Base-by-base conservation (phyloP, 176 grass and related monocot species). In the Bonia amplexicaulis region DNA sequence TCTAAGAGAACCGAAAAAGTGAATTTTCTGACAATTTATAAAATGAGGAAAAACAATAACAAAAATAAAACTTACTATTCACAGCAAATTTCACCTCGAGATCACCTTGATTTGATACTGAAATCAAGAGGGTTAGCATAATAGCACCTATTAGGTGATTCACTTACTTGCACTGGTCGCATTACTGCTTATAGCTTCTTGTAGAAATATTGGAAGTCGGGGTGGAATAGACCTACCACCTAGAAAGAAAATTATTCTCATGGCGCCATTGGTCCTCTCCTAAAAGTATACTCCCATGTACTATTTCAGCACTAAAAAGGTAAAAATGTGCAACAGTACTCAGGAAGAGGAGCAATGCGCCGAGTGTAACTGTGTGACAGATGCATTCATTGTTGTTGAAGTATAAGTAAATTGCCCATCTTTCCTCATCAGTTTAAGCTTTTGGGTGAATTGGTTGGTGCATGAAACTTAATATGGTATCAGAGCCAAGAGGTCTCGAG, bases 241-340 rank as follows among this genome's bases (percentile, higher is more conserved):
- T 85, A 85, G 71, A 71, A 84, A 75, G 16, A 69, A 59, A 77
- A n/a, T 68, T 57, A 58, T 76, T 57, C 26, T 58, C 73, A 77
- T 45, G 35, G 29, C 35, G 4, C 49, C 16, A 44, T 53, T 14
- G 40, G n/a, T 85, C 66, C 12, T 76, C 12, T 65, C 40, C 5
- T 26, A 84, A 66, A 55, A 74, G 20, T 7, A 54, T 17, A 54
- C 45, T 54, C 72, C 53, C 44, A 14, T 83, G 65, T 65, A 64
- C 44, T 64, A 42, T 61, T 84, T 62, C 33, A 46, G 63, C 37
- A 58, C 73, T 69, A 39, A 69, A 61, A 33, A 33, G 0, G 31
- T 33, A 33, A 33, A 33, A 84, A 59, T 19, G 42, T 19, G 27
- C 37, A 77, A 69, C n/a, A 20, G 17, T 31, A 44, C 48, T 25